Evolutionary conservation across 176 grass and related monocot species (phyloP).

Genomic region (Ensete glaucum): DNA sequence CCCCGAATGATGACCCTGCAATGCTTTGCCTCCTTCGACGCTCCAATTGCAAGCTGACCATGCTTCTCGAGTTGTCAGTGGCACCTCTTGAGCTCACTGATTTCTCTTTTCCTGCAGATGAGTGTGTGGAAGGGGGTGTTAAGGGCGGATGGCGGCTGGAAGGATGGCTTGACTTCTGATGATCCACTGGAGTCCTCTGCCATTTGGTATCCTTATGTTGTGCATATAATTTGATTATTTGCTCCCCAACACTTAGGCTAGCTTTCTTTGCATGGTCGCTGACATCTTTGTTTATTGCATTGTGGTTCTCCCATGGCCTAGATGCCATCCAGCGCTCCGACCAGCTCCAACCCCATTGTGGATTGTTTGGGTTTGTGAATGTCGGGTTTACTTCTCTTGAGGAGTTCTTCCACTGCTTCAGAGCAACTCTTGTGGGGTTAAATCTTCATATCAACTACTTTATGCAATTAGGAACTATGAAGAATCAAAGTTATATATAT

Average conservation of each 20-base stretch:
- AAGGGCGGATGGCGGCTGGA: neutral
- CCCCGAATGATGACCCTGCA: slow-evolving; percentile 13
- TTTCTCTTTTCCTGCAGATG: neutral
- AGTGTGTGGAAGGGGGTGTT: neutral
- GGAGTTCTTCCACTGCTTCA: slow-evolving; percentile 57
- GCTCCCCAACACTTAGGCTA: neutral
- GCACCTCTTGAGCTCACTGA: slow-evolving; percentile 13
- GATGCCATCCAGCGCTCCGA: slow-evolving; percentile 64
- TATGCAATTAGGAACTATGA: neutral
- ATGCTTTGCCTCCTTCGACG: slow-evolving; percentile 23
- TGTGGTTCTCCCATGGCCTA: slow-evolving; percentile 58
- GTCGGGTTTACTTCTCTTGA: slow-evolving; percentile 32
- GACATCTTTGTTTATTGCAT: neutral
- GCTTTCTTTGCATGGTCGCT: slow-evolving; percentile 21
- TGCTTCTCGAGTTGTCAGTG: slow-evolving; percentile 23
- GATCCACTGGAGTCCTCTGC: slow-evolving; percentile 23
- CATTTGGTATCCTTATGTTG: slow-evolving; percentile 12
- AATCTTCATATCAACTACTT: neutral
- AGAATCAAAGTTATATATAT: neutral
- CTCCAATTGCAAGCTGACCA: slow-evolving; percentile 15
- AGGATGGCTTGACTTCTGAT: neutral
- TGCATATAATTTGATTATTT: neutral
- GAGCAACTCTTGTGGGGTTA: neutral
- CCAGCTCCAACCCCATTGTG: slow-evolving; percentile 89
- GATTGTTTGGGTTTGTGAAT: slow-evolving; percentile 55